These are phyloP conservation scores for Acer negundo DNA, from an alignment of 345 rosid genomes.

Conservation along the genomic window DNA sequence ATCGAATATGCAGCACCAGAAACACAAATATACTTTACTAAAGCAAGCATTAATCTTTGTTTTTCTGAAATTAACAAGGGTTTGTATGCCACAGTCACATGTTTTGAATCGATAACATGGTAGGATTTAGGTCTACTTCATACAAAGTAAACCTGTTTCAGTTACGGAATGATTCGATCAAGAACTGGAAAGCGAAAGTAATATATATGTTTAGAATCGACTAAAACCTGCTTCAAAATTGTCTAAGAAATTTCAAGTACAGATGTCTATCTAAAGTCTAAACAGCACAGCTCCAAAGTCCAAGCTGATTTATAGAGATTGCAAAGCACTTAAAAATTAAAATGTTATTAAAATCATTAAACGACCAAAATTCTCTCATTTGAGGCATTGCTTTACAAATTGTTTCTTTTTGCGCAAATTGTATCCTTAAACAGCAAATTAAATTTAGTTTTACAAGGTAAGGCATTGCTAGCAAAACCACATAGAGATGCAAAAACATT, in stretches of 20 bases:
- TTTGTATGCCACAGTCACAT: too few species aligned
- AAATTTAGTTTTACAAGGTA: slow-evolving; percentile 3
- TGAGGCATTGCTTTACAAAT: too few species aligned
- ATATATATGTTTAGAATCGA: not conserved
- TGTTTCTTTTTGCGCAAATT: too few species aligned
- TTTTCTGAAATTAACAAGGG: too few species aligned
- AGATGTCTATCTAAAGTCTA: not conserved
- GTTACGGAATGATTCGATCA: not conserved
- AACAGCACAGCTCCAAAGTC: not conserved
- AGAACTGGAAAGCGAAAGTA: too few species aligned
- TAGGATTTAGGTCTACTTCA: too few species aligned
- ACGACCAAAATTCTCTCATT: not conserved
- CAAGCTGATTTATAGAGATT: not conserved
- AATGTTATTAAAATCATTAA: slow-evolving; percentile 1
- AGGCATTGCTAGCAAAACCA: not conserved
- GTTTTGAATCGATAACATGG: too few species aligned
- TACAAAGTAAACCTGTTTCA: not conserved
- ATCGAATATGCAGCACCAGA: too few species aligned
- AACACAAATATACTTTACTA: too few species aligned
- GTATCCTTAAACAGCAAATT: too few species aligned
- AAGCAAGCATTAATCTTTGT: too few species aligned
- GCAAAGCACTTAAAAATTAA: not conserved
- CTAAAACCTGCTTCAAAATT: slow-evolving; percentile 3
- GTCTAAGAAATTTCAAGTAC: not conserved
- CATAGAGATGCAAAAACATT: not conserved